Evolutionary conservation across 495 filamentous ascomycete species (phyloP), one percentile per base, ranked within the genome.

Genomic region (Elaphomyces granulatus): DNA sequence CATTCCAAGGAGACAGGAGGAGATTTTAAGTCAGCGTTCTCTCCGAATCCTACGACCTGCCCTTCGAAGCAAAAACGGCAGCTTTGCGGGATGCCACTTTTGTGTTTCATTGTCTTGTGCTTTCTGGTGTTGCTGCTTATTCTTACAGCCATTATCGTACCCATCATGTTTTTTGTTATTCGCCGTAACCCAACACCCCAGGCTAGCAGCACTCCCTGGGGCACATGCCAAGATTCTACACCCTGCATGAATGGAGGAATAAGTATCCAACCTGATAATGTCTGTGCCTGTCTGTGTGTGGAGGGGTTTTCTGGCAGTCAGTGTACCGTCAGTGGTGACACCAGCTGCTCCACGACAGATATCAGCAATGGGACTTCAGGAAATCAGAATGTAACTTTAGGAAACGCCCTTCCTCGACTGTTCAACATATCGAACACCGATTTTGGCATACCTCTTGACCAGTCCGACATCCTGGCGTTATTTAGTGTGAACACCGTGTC

Each of bases 131-230:
- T 94, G 31, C 59, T 86, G 33, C 65, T 93, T n/a, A 70, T 94
- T 45, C 73, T 80, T n/a, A 81, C 81, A 4, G 90, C 90, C 2
- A 61, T 96, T 31, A 72, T 93, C n/a, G 70, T 96, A 10, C 90
- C 90, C 0, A 56, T 98, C 14, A 75, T 86, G 38, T 67, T 95
- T 33, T 66, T 94, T 37, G 83, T 87, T 1, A 55, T 95, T 20
- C 75, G 73, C 4, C 55, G 70, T 36, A 68, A 75, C 23, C 23
- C 6, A 28, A 28, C 23, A 6, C 6, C 23, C 12, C 12, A 6
- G 28, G 44, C 49, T 21, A 28, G 23, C 23, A 47, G 26, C 35
- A 6, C 23, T 12, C 12, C 23, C 12, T 12, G 68, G 66, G 28
- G 44, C 8, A 9, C 63, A 14, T 82, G 81, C 52, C 66, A 70